Conservation (phyloP, 768 basidiomycete species). For the Nidularia pulvinata region DNA sequence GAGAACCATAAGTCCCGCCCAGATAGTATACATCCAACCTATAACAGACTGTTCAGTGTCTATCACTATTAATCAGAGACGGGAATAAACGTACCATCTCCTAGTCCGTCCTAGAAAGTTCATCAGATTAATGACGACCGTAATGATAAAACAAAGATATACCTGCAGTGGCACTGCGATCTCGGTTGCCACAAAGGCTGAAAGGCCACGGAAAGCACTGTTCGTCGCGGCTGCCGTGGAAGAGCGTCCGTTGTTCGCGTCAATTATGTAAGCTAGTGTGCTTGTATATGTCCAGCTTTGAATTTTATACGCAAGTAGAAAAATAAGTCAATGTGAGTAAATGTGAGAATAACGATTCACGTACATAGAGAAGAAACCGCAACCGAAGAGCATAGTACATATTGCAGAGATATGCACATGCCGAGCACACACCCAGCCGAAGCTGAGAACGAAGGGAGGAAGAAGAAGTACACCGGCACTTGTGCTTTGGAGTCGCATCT, state of each 20-base stretch:
- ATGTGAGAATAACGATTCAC: slow-evolving; percentile 12
- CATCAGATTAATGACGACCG: slow-evolving; percentile 16
- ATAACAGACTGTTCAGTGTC: slow-evolving; percentile 1
- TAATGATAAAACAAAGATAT: slow-evolving; percentile 9
- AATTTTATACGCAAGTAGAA: background rate
- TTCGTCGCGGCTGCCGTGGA: slow-evolving; percentile 77
- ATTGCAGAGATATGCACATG: slow-evolving; percentile 66
- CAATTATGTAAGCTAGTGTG: slow-evolving; percentile 83
- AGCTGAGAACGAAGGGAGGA: slow-evolving; percentile 62
- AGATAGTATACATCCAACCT: slow-evolving; percentile 73
- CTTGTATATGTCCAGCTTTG: slow-evolving; percentile 45
- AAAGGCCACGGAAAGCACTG: slow-evolving; percentile 69
- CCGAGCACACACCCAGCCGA: slow-evolving; percentile 74
- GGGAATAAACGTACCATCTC: slow-evolving; percentile 54
- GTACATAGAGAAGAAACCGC: slow-evolving; percentile 77
- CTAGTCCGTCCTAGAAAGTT: slow-evolving; percentile 45
- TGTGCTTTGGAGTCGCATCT: slow-evolving; percentile 78
- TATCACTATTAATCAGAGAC: background rate
- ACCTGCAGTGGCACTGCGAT: slow-evolving; percentile 75
- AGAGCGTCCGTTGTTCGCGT: slow-evolving; percentile 82
- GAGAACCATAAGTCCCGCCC: slow-evolving; percentile 45
- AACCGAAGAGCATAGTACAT: slow-evolving; percentile 69
- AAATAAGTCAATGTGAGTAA: background rate
- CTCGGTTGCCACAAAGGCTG: slow-evolving; percentile 71
- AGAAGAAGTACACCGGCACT: slow-evolving; percentile 54